Conservation (phyloP, 192 early-diverging fungal genomes). For the Linnemannia hyalina region DNA sequence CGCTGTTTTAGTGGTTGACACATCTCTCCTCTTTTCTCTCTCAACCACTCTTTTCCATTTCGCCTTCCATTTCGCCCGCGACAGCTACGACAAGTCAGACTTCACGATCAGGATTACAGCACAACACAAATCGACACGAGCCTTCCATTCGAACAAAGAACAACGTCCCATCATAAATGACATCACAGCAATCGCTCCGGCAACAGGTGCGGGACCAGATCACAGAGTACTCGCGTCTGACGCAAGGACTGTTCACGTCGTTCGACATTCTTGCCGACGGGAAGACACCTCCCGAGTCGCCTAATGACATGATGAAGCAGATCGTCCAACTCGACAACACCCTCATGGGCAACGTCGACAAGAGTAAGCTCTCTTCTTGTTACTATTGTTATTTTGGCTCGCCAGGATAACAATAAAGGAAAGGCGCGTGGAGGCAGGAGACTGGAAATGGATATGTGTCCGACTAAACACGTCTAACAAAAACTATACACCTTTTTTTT, state of each 20-base stretch:
- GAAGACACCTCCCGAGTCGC: constrained; percentile 23
- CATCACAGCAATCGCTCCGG: constrained; percentile 45
- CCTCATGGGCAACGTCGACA: constrained; percentile 61
- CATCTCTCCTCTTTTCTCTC: not conserved
- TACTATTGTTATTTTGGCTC: not conserved
- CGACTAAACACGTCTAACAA: not conserved
- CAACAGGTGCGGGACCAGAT: constrained; percentile 48
- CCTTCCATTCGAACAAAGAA: not conserved
- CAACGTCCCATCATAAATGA: not conserved
- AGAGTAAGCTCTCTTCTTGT: constrained; percentile 48
- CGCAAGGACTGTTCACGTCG: constrained; percentile 30
- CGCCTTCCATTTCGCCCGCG: not conserved
- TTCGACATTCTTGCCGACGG: constrained; percentile 38
- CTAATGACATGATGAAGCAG: constrained; percentile 51
- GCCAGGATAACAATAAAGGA: not conserved
- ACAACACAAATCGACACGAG: not conserved
- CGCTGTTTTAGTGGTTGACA: not conserved
- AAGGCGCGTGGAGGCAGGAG: not conserved
- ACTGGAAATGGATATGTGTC: too few species aligned
- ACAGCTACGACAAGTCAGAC: not conserved
- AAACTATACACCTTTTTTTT: not conserved
- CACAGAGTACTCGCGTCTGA: constrained; percentile 49
- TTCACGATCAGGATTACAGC: not conserved
- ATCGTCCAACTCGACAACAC: constrained; percentile 60
- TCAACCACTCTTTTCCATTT: not conserved